A percentile compares a stretch with the other conserved stretches of the same genome.
phyloP scores from a whole-genome alignment of 352 stramenopile species.

The Pythium myriotylum region DNA sequence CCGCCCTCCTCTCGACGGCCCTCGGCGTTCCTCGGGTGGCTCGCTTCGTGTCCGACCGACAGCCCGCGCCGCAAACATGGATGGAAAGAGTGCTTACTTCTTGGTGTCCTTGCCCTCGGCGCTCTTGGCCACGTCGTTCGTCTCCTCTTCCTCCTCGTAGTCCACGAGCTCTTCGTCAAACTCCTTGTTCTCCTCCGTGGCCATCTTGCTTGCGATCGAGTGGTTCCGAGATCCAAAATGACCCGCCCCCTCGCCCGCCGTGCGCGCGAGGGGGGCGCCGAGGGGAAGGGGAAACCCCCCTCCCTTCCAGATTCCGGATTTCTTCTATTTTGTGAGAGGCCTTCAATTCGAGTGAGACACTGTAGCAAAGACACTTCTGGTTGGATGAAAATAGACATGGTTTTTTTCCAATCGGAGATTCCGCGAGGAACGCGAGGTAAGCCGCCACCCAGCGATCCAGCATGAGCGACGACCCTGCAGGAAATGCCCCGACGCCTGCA shows the following conservation, averaged over 20 bases:
- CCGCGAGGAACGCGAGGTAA: neutral
- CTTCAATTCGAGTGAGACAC: neutral
- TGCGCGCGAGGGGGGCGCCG: neutral
- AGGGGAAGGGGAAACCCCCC: slow-evolving; percentile 21
- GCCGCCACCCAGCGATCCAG: neutral
- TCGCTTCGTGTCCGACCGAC: slow-evolving; percentile 8
- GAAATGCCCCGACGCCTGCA: slow-evolving; percentile 16
- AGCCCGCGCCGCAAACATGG: slow-evolving; percentile 14
- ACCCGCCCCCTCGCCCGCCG: neutral
- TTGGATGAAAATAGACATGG: slow-evolving; percentile 11
- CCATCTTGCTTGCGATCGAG: slow-evolving; percentile 45
- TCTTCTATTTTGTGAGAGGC: slow-evolving; percentile 41
- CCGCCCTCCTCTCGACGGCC: too few relatives aligned
- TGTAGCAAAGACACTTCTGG: slow-evolving; percentile 4
- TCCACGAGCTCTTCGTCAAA: slow-evolving; percentile 89
- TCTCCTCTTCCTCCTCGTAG: slow-evolving; percentile 90
- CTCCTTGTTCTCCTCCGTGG: slow-evolving; percentile 87
- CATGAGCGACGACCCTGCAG: neutral
- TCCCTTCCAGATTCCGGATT: slow-evolving; percentile 21
- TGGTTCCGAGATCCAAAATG: slow-evolving; percentile 34
- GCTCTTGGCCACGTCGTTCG: slow-evolving; percentile 62
- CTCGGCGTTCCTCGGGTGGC: too few relatives aligned
- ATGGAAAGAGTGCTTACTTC: slow-evolving; percentile 71
- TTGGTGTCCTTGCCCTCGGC: slow-evolving; percentile 87
- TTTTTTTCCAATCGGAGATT: neutral